Evolutionary conservation across 2,329 filamentous ascomycete species (phyloP).

Genomic region (Apiospora phragmitis): DNA sequence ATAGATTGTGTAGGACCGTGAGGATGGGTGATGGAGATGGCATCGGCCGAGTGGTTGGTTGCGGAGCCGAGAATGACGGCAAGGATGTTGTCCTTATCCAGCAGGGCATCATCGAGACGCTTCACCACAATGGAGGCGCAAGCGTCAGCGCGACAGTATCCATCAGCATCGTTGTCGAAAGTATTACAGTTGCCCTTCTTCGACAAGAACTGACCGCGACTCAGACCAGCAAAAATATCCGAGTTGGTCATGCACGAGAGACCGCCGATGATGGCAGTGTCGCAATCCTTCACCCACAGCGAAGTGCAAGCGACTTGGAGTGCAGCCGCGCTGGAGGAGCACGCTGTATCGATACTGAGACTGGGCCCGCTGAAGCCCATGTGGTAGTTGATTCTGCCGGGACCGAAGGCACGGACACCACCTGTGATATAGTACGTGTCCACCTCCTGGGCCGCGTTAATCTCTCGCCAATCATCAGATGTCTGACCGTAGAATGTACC

Average conservation of each 20-base stretch:
- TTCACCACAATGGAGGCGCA: conserved; percentile 77
- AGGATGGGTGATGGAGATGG: conserved; percentile 81
- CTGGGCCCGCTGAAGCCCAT: conserved; percentile 41
- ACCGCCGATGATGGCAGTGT: conserved; percentile 79
- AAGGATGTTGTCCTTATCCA: conserved; percentile 76
- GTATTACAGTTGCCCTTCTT: conserved; percentile 77
- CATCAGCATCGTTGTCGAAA: conserved; percentile 78
- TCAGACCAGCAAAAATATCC: conserved; percentile 75
- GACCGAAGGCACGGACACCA: conserved; percentile 49
- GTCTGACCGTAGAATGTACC: conserved; percentile 77
- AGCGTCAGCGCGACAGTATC: conserved; percentile 79
- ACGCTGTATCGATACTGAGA: conserved; percentile 41
- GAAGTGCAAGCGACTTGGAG: conserved; percentile 60
- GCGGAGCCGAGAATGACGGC: conserved; percentile 73
- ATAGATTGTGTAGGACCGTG: conserved; percentile 75
- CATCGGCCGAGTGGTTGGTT: conserved; percentile 81
- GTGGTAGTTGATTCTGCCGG: conserved; percentile 49
- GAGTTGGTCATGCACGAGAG: conserved; percentile 79
- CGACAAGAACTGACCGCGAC: conserved; percentile 75
- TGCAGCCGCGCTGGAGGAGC: conserved; percentile 39
- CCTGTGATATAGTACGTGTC: conserved; percentile 57
- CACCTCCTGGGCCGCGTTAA: conserved; percentile 70
- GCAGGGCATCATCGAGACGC: conserved; percentile 74
- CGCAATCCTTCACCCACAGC: conserved; percentile 73
- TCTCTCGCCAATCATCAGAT: conserved; percentile 76